Conservation (phyloP, 495 filamentous ascomycete species). For the Melanomma pulvis-pyrius region DNA sequence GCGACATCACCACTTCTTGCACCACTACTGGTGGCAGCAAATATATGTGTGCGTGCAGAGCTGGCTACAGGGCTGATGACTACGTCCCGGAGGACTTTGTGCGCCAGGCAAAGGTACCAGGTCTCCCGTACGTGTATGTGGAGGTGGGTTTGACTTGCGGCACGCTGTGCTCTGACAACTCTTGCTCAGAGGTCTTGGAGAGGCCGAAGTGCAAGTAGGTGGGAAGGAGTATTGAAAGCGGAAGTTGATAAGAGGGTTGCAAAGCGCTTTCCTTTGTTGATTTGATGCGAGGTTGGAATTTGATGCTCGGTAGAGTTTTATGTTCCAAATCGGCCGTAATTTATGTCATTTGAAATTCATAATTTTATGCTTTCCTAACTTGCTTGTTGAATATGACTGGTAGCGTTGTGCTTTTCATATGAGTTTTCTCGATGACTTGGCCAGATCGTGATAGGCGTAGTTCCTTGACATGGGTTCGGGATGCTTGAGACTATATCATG, state of each 20-base stretch:
- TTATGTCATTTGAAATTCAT: conserved; percentile 1
- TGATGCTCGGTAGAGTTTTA: background rate
- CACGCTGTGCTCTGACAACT: conserved; percentile 1
- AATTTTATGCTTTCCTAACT: background rate
- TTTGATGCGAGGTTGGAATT: background rate
- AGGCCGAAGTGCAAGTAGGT: conserved; percentile 10
- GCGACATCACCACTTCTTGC: conserved; percentile 16
- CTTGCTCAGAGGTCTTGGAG: conserved; percentile 5
- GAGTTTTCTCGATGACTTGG: too few species aligned
- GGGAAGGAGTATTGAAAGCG: background rate
- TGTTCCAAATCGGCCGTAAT: background rate
- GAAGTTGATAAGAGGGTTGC: background rate
- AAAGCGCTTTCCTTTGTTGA: conserved; percentile 2
- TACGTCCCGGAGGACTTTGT: conserved; percentile 13
- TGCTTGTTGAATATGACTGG: background rate
- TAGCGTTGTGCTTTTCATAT: too few species aligned
- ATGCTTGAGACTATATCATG: too few species aligned
- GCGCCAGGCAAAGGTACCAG: conserved; percentile 3
- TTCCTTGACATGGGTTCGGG: too few species aligned
- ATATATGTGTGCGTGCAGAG: conserved; percentile 21
- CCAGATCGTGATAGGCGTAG: too few species aligned
- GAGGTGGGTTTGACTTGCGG: background rate
- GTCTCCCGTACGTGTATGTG: conserved; percentile 12
- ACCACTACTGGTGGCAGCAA: conserved; percentile 7
- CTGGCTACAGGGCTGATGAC: conserved; percentile 11